These are phyloP conservation scores for Diplotaxis tenuifolia DNA, from an alignment of 345 rosid species.

Conservation along the genomic window DNA sequence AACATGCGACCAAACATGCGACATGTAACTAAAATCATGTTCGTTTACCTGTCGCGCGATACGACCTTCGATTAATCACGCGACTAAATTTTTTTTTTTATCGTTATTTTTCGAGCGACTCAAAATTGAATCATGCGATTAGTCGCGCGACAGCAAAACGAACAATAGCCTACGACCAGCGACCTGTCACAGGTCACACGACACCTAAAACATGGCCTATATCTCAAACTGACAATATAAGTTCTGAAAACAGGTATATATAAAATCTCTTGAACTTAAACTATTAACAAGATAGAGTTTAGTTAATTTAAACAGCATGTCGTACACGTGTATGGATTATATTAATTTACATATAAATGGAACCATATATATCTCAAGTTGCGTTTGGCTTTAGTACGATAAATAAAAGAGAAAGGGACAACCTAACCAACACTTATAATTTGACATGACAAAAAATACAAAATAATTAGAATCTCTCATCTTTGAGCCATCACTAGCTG, in stretches of 20 bases:
- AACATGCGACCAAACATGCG: too few species aligned
- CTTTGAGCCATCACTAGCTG: slow-evolving; percentile 37
- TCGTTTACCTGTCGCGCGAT: too few species aligned
- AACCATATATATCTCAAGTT: slow-evolving; percentile 30
- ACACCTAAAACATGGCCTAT: too few species aligned
- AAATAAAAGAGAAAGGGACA: slow-evolving; percentile 42
- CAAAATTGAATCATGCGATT: too few species aligned
- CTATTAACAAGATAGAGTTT: background rate
- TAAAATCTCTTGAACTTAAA: background rate
- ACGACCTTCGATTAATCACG: too few species aligned
- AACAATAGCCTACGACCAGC: too few species aligned
- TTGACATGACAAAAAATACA: slow-evolving; percentile 25
- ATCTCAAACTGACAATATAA: background rate
- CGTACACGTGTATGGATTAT: background rate
- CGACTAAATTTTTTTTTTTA: too few species aligned
- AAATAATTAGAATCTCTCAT: slow-evolving; percentile 25
- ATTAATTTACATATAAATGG: slow-evolving; percentile 4
- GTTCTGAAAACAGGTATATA: background rate
- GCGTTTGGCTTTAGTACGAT: slow-evolving; percentile 32
- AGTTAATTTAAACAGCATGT: background rate
- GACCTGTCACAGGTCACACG: too few species aligned
- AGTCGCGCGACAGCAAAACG: too few species aligned
- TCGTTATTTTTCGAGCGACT: too few species aligned
- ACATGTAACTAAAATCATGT: too few species aligned
- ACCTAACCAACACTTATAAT: slow-evolving; percentile 35